These are phyloP conservation scores for Psilocybe tampanensis DNA, from an alignment of 768 basidiomycete species.

Conservation along the genomic window DNA sequence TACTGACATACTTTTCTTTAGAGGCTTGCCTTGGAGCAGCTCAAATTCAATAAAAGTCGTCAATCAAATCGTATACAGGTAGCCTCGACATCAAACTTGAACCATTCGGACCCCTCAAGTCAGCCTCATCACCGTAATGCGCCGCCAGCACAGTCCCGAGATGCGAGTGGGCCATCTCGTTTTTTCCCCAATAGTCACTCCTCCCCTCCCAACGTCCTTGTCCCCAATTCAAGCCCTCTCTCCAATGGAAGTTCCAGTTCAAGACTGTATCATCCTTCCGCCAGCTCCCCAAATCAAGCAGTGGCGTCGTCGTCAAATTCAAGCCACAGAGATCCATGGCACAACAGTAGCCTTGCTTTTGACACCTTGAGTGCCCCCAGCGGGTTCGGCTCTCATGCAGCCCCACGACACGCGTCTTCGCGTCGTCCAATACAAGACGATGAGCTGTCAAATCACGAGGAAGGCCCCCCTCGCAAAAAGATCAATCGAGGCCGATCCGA, in stretches of 20 bases:
- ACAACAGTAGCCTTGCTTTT: constrained; percentile 28
- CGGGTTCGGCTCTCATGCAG: constrained; percentile 50
- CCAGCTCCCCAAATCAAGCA: constrained; percentile 41
- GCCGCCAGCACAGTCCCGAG: constrained; percentile 72
- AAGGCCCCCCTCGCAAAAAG: constrained; percentile 74
- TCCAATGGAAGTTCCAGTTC: constrained; percentile 39
- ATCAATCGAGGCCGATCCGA: constrained; percentile 53
- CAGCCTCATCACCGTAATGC: constrained; percentile 26
- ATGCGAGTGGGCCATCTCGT: constrained; percentile 68
- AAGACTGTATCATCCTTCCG: constrained; percentile 41
- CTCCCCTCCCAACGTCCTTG: constrained; percentile 60
- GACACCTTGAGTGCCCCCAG: constrained; percentile 66
- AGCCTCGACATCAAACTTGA: constrained; percentile 29
- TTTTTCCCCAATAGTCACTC: constrained; percentile 55
- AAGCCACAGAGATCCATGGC: constrained; percentile 39
- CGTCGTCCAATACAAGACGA: constrained; percentile 40
- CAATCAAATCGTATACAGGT: constrained; percentile 30
- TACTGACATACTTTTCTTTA: constrained; percentile 10
- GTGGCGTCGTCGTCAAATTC: constrained; percentile 42
- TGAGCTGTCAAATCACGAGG: constrained; percentile 45
- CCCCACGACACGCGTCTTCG: constrained; percentile 52
- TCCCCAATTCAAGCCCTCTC: constrained; percentile 76
- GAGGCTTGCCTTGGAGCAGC: constrained; percentile 50
- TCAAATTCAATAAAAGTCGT: constrained; percentile 44
- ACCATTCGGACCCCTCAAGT: constrained; percentile 21